Evolutionary conservation across 2,329 filamentous ascomycete species (phyloP).

Genomic region (Trichoderma lentiforme): DNA sequence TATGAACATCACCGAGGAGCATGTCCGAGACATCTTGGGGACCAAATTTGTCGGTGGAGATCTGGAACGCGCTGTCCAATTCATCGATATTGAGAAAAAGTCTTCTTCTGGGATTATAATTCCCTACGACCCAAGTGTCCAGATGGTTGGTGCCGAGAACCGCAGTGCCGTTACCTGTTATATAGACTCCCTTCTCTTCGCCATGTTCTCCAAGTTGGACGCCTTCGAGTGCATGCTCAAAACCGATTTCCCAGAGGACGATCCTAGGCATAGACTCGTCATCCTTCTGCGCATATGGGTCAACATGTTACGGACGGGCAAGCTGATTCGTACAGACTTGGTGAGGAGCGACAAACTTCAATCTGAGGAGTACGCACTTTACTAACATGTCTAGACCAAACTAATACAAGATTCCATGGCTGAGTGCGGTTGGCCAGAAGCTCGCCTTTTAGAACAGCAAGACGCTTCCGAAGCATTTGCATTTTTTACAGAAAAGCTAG

Average conservation of each 20-base stretch:
- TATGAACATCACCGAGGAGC: constrained; percentile 52
- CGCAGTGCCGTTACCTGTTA: constrained; percentile 88
- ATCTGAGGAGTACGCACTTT: neutral
- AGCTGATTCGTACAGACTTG: constrained; percentile 80
- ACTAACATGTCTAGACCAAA: constrained; percentile 57
- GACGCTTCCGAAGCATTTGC: constrained; percentile 95
- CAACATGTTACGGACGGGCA: constrained; percentile 82
- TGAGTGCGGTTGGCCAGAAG: constrained; percentile 86
- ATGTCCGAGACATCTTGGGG: constrained; percentile 53
- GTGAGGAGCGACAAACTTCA: constrained; percentile 44
- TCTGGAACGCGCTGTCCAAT: constrained; percentile 68
- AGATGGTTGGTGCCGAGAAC: constrained; percentile 83
- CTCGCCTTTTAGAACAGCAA: constrained; percentile 74
- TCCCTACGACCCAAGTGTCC: constrained; percentile 67
- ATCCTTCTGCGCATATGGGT: constrained; percentile 84
- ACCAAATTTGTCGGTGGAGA: constrained; percentile 66
- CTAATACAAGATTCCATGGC: constrained; percentile 78
- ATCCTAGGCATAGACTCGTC: constrained; percentile 68
- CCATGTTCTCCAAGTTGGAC: constrained; percentile 89
- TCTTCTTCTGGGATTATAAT: constrained; percentile 76
- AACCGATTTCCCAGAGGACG: constrained; percentile 66
- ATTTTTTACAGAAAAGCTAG: constrained; percentile 86
- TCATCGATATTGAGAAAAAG: constrained; percentile 75
- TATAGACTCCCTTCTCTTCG: constrained; percentile 83
- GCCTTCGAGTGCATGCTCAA: constrained; percentile 93